Evolutionary conservation across 495 filamentous ascomycete genomes (phyloP).

Genomic region (Durotheca rogersii): DNA sequence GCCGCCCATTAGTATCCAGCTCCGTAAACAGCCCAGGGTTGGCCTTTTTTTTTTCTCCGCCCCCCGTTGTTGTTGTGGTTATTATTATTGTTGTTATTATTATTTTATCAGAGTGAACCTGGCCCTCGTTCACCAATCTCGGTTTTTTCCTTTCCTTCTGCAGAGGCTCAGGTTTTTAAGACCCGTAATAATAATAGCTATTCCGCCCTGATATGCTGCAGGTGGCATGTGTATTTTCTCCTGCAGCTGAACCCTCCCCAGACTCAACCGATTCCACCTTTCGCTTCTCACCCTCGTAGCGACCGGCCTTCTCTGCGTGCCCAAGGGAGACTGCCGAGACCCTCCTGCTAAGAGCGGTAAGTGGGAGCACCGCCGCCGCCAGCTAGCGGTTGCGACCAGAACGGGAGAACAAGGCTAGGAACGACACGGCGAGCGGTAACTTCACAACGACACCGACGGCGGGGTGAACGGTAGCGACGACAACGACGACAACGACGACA

Average conservation of each 20-base stretch:
- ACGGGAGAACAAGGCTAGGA: not conserved
- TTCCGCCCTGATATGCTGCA: constrained; percentile 22
- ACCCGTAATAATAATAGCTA: constrained; percentile 29
- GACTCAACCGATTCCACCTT: constrained; percentile 16
- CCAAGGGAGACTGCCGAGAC: constrained; percentile 12
- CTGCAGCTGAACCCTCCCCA: constrained; percentile 25
- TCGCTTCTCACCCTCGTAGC: constrained; percentile 11
- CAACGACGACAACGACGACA: not conserved
- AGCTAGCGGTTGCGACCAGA: constrained; percentile 3
- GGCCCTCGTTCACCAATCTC: constrained; percentile 30
- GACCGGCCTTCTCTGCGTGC: constrained; percentile 10
- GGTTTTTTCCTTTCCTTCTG: constrained; percentile 4
- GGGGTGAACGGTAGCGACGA: too few species aligned
- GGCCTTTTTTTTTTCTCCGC: constrained; percentile 14
- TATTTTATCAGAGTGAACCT: constrained; percentile 19
- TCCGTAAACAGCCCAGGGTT: constrained; percentile 33
- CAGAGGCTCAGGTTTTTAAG: constrained; percentile 11
- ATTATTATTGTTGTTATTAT: not conserved
- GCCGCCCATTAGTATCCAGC: constrained; percentile 29
- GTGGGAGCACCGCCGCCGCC: constrained; percentile 11
- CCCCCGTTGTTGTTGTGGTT: constrained; percentile 7
- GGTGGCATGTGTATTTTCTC: constrained; percentile 20
- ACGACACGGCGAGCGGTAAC: not conserved
- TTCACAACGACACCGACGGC: not conserved
- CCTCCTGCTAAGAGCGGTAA: constrained; percentile 15